Percentiles rank a stretch among this genome's conserved stretches.
phyloP scores from a whole-genome alignment of 2,329 filamentous ascomycete species.

The Magnaporthiopsis poae region DNA sequence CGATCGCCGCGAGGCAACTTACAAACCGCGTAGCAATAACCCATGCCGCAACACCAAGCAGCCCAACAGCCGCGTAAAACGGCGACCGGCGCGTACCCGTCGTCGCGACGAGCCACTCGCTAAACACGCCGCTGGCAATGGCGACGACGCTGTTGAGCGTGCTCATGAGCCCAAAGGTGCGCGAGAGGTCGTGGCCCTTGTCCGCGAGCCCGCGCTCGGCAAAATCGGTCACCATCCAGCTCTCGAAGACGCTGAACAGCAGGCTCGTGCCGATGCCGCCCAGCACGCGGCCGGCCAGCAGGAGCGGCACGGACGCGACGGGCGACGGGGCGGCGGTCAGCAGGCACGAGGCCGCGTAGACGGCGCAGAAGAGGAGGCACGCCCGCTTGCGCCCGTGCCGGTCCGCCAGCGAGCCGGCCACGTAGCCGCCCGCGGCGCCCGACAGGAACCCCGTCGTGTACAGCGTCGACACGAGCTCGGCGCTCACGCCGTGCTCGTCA shows the following conservation, averaged over 20 bases:
- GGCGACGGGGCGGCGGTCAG: slow-evolving; percentile 19
- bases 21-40: slow-evolving; percentile 40
- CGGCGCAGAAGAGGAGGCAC: slow-evolving; percentile 44
- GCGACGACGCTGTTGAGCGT: slow-evolving; percentile 46
- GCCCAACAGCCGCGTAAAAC: slow-evolving; percentile 29
- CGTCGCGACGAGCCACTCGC: slow-evolving; percentile 38
- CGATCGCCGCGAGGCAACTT: slow-evolving; percentile 13
- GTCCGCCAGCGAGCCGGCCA: slow-evolving; percentile 39
- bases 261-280: slow-evolving; percentile 47
- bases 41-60: slow-evolving; percentile 32
- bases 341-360: slow-evolving; percentile 43
- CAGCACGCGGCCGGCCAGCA: slow-evolving; percentile 43
- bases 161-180: slow-evolving; percentile 41
- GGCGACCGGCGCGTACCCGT: slow-evolving; percentile 41
- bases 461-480: slow-evolving; percentile 25
- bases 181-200: slow-evolving; percentile 32
- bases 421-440: slow-evolving; percentile 32
- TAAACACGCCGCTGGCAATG: slow-evolving; percentile 40
- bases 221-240: slow-evolving; percentile 51
- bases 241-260: slow-evolving; percentile 50
- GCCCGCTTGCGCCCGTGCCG: slow-evolving; percentile 39
- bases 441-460: slow-evolving; percentile 36
- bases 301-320: slow-evolving; percentile 25
- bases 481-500: slow-evolving; percentile 22
- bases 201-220: slow-evolving; percentile 28